Conservation (phyloP, 2,329 filamentous ascomycete species). For the Pochonia chlamydosporia region DNA sequence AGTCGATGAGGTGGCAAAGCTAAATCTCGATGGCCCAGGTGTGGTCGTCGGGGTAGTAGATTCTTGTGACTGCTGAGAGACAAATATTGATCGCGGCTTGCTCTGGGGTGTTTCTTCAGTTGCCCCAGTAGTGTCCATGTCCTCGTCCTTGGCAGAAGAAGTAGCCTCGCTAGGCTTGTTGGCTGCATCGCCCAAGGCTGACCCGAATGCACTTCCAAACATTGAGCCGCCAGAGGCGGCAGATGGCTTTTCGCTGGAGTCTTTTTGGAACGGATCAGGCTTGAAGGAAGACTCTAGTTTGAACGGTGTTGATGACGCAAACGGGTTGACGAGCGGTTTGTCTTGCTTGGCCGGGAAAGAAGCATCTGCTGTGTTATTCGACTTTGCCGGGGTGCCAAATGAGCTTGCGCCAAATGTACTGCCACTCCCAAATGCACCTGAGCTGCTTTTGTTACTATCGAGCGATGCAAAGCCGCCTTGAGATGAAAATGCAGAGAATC, state of each 20-base stretch:
- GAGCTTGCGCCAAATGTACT: conserved; percentile 29
- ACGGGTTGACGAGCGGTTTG: conserved; percentile 13
- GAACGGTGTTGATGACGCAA: conserved; percentile 45
- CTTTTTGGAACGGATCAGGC: conserved; percentile 53
- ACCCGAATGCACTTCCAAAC: conserved; percentile 58
- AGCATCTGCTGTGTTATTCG: conserved; percentile 16
- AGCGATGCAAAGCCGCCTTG: conserved; percentile 51
- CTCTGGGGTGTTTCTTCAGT: conserved; percentile 29
- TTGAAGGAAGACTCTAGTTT: conserved; percentile 65
- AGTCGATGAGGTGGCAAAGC: conserved; percentile 29
- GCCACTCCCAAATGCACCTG: conserved; percentile 30
- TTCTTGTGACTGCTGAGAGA: conserved; percentile 20
- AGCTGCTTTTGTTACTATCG: conserved; percentile 26
- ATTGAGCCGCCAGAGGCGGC: conserved; percentile 38
- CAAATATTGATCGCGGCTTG: conserved; percentile 28
- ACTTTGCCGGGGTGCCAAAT: conserved; percentile 22
- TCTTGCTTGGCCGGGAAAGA: conserved; percentile 22
- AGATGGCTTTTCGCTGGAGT: conserved; percentile 48
- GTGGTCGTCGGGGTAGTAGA: conserved; percentile 47
- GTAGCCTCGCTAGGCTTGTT: conserved; percentile 30
- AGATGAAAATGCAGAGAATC: conserved; percentile 49
- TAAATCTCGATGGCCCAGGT: conserved; percentile 43
- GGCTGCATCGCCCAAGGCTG: conserved; percentile 45
- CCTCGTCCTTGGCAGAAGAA: conserved; percentile 40
- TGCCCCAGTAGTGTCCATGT: conserved; percentile 40